Evolutionary conservation across 257 asterid genomes (phyloP), one percentile per base, ranked within the genome.

Genomic region (Fraxinus americana): DNA sequence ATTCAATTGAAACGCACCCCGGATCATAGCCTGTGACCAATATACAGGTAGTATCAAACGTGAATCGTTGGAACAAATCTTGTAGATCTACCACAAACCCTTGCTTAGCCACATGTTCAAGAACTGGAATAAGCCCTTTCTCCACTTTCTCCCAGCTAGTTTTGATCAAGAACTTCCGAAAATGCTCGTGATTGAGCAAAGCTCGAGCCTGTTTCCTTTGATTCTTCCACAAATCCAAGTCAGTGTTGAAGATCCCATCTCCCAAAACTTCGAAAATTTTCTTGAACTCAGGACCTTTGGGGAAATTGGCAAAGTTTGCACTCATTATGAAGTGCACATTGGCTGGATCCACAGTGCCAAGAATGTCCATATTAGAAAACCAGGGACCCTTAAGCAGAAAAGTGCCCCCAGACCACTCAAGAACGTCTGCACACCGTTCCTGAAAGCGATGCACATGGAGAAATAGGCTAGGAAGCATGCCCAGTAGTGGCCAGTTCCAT

Each of bases 401-500:
- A 1, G 88, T 81, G 32, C 86, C 88, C 0, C 84, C 86, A 67
- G 29, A 11, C 35, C 2, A 2, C 5, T 30, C 71, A 27, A 89
- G 63, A 25, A 70, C 32, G 0, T 80, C 85, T 2, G 79, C 84
- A 50, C 80, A 81, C 0, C 82, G 76, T 32, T 86, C 89, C 45
- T 89, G 93, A 71, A 82, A 54, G 1, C 84, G 80, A 66, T 79
- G 50, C 59, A 89, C 73, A 30, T 89, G 77, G 76, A 21, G 65
- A 68, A 83, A 79, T 0, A 85, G 75, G 71, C 80, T 36, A 2
- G 91, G 93, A 5, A 89, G 85, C 88, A 83, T 89, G 12, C 93
- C 93, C 3, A 89, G 1, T 0, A 87, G 5, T 4, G 93, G 91
- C 90, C 87, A 85, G 11, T 84, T 85, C 85, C 82, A 77, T 16